Base-by-base conservation (phyloP, 768 basidiomycete species). In the Rhodotorula graminis region DNA sequence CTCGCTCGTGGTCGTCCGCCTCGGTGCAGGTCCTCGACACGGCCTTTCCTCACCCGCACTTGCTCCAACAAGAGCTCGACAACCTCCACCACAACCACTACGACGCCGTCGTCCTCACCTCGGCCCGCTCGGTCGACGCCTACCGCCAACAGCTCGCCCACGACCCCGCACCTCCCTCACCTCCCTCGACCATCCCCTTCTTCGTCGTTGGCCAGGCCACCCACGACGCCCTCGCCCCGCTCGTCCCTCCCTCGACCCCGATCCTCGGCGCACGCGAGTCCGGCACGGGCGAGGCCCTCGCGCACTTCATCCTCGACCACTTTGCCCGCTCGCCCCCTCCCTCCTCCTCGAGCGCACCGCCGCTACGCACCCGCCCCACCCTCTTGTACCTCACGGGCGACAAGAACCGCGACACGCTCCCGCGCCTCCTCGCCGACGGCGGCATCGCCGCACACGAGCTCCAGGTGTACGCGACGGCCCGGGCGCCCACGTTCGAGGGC, bases 351-450 rank as follows among this genome's bases (percentile, higher is more conserved):
- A 10, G 25, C 27, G 1, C 33, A 0, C 25, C n/a, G 19, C 44
- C 21, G 27, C 29, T 16, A 40, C 75, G 78, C 44, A 46, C 14
- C 14, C 44, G 18, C 8, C 42, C 15, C 14, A 12, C 14, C 44
- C 78, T 93, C 61, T 80, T 93, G 12, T 92, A 91, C 79, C 84
- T 95, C 16, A 90, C 88, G 19, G 92, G 92, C 31, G 92, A 93
- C 84, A 94, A 93, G 83, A 92, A 90, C 70, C 83, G 86, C 27
- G 90, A 91, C 72, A 88, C 86, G 0, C 80, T 93, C 3, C 52
- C 42, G 1, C 44, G 44, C 44, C 3, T 18, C 8, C 44, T 46
- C 44, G 44, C 49, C 7, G 52, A n/a, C 6, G 52, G 52, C 5
- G 27, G 27, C 5, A 27, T n/a, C 52, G 8, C 25, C 27, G 25